phyloP scores from a whole-genome alignment of 805 yeast genomes.

The Candida fluviatilis region DNA sequence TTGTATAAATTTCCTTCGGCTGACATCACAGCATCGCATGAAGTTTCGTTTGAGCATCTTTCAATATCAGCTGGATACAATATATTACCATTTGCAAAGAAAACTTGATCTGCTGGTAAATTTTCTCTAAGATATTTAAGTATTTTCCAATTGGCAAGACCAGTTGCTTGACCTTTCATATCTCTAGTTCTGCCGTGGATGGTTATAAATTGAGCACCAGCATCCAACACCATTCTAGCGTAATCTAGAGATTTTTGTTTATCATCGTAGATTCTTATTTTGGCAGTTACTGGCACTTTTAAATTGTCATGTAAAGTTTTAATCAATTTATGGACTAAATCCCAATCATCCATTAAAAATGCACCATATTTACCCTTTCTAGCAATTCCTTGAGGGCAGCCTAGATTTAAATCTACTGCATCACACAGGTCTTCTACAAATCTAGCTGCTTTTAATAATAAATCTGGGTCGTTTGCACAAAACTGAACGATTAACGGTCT shows the following conservation, averaged over 20 bases:
- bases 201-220: slow-evolving; percentile 94
- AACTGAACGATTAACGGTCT: slow-evolving; percentile 92
- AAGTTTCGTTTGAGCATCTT: slow-evolving; percentile 59
- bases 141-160: slow-evolving; percentile 89
- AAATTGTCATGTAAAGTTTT: slow-evolving; percentile 69
- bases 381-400: slow-evolving; percentile 99
- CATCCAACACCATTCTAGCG: slow-evolving; percentile 81
- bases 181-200: slow-evolving; percentile 96
- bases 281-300: slow-evolving; percentile 89
- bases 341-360: slow-evolving; percentile 97
- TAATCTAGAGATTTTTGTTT: slow-evolving; percentile 78
- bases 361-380: slow-evolving; percentile 93
- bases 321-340: slow-evolving; percentile 66
- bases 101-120: slow-evolving; percentile 73
- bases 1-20: slow-evolving; percentile 94
- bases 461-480: slow-evolving; percentile 93
- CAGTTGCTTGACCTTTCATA: slow-evolving; percentile 96
- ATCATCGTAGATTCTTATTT: slow-evolving; percentile 85
- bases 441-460: slow-evolving; percentile 74
- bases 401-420: slow-evolving; percentile 92
- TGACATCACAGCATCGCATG: slow-evolving; percentile 91
- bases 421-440: slow-evolving; percentile 81
- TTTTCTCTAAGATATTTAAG: slow-evolving; percentile 73
- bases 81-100: slow-evolving; percentile 94
- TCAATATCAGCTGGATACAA: slow-evolving; percentile 80